Conservation (phyloP, 1,139 yeast genomes). For the Suhomyces maxii region DNA sequence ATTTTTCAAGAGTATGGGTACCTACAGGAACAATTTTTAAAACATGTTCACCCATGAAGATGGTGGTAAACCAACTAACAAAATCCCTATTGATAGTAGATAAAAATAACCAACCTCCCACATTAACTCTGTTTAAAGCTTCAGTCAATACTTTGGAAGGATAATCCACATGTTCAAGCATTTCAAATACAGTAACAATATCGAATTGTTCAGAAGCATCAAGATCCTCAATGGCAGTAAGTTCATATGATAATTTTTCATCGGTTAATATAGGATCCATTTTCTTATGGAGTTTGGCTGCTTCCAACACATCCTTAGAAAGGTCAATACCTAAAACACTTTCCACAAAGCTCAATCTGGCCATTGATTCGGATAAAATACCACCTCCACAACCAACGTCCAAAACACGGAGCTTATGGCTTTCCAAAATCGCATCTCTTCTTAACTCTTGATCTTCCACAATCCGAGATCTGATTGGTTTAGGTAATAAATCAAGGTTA, state of each 20-base stretch:
- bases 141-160: slow-evolving; percentile 72
- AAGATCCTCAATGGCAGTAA: slow-evolving; percentile 62
- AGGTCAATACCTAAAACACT: slow-evolving; percentile 81
- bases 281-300: slow-evolving; percentile 68
- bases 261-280: slow-evolving; percentile 56
- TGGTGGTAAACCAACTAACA: slow-evolving; percentile 91
- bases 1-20: slow-evolving; percentile 85
- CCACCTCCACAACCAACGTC: slow-evolving; percentile 99
- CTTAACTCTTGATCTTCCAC: slow-evolving; percentile 48
- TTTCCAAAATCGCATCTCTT: slow-evolving; percentile 38
- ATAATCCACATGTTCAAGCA: slow-evolving; percentile 88
- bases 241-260: slow-evolving; percentile 56
- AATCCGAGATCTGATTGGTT: slow-evolving; percentile 47
- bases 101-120: slow-evolving; percentile 82
- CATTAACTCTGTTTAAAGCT: slow-evolving; percentile 67
- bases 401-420: slow-evolving; percentile 50
- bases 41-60: slow-evolving; percentile 82
- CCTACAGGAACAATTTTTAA: slow-evolving; percentile 84
- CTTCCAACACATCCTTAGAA: slow-evolving; percentile 76
- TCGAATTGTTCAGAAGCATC: slow-evolving; percentile 55
- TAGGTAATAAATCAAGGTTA: slow-evolving; percentile 64
- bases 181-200: slow-evolving; percentile 87
- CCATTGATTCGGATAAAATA: slow-evolving; percentile 80
- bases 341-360: slow-evolving; percentile 65
- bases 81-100: slow-evolving; percentile 91